Evolutionary conservation across 2,329 filamentous ascomycete genomes (phyloP), one percentile per base, ranked within the genome.

Genomic region (Diaporthe ampelina): DNA sequence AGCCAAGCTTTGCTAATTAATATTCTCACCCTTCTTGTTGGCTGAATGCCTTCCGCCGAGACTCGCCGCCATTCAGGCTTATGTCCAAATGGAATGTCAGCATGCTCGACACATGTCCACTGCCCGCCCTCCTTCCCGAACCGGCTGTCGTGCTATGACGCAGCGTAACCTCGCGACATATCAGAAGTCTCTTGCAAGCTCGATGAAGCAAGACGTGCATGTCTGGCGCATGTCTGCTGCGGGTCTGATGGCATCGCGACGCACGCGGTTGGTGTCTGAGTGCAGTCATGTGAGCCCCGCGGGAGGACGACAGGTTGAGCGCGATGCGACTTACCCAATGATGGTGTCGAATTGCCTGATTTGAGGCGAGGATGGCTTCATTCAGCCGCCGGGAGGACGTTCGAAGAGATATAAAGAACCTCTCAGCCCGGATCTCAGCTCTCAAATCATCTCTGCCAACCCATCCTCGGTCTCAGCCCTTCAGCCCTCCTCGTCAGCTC

Each of bases 141-240:
- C 26, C 17, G 63, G 63, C 32, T 13, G 32, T 68, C 32, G 29
- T 52, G 63, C 52, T 19, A 26, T 54, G 45, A 37, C n/a, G 63
- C 63, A 54, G 45, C 35, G 63, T 68, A 40, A 54, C 63, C 63
- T 68, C 63, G 63, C 63, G 63, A 68, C 63, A 67, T 67, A 26
- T 19, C 61, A 67, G 61, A 52, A 68, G 63, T 15, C n/a, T 68
- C 48, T 54, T 68, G 45, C 45, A 40, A 37, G 48, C 29, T 37
- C 63, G 63, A 24, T 52, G 35, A 54, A 45, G 45, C 63, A 68
- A 26, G 9, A 11, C 48, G 45, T 40, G 48, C 63, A 54, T 52
- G 32, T 35, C 63, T 54, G 63, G 61, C 21, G 61, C 58, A 13
- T 8, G 43, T 65, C 61, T 65, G 43, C n/a, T 32, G 40, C n/a